Conservation (phyloP, 2,329 filamentous ascomycete genomes). For the Trichoderma endophyticum region DNA sequence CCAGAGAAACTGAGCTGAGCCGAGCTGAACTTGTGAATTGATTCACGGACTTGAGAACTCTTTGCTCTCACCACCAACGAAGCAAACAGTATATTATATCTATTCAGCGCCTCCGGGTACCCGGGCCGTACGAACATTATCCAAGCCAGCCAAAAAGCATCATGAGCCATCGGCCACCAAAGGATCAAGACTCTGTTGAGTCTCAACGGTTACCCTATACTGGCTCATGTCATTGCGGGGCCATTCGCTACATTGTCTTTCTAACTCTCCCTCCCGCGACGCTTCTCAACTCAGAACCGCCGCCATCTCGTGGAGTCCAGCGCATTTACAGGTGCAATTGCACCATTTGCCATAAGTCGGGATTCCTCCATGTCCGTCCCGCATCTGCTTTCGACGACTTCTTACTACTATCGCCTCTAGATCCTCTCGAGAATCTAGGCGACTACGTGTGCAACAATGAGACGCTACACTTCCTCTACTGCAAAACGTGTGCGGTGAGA, state of each 20-base stretch:
- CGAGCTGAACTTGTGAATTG: neutral
- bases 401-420: constrained; percentile 41
- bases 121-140: neutral
- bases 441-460: constrained; percentile 38
- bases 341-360: constrained; percentile 47
- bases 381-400: constrained; percentile 41
- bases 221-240: constrained; percentile 48
- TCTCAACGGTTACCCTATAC: constrained; percentile 23
- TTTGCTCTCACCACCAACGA: too few species aligned
- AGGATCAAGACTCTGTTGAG: neutral
- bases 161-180: neutral
- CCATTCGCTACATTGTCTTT: constrained; percentile 41
- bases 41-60: too few species aligned
- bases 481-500: constrained; percentile 43
- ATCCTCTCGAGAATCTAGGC: constrained; percentile 37
- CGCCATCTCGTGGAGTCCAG: constrained; percentile 23
- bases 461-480: constrained; percentile 43
- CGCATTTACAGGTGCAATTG: constrained; percentile 45
- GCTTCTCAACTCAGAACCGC: constrained; percentile 22
- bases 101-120: too few species aligned
- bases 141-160: neutral
- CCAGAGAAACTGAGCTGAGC: neutral
- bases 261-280: constrained; percentile 37
- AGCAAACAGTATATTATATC: too few species aligned
- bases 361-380: constrained; percentile 43